Evolutionary conservation across 169 alveolate genomes (phyloP).

Genomic region (Plasmodium cynomolgi): DNA sequence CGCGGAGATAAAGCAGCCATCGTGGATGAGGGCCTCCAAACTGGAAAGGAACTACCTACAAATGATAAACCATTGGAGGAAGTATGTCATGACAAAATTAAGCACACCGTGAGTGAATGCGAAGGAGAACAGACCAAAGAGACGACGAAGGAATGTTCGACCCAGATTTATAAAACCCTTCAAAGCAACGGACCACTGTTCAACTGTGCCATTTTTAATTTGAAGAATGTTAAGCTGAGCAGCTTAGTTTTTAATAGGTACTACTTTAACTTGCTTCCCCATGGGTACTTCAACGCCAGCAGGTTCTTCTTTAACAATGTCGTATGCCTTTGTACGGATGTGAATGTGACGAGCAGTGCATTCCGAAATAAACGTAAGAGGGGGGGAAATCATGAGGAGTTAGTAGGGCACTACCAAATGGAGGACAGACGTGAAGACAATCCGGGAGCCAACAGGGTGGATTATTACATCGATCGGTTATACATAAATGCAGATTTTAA

Average conservation of each 20-base stretch:
- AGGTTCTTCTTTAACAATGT: conserved; percentile 59
- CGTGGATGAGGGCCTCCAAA: neutral
- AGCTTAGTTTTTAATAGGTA: conserved; percentile 18
- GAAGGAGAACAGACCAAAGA: neutral
- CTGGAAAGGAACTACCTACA: neutral
- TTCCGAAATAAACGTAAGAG: neutral
- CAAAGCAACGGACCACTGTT: neutral
- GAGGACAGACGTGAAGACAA: neutral
- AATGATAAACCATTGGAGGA: neutral
- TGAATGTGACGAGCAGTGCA: neutral
- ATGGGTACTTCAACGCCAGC: conserved; percentile 16
- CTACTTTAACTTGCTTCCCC: neutral
- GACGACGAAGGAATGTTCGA: neutral
- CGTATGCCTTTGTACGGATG: conserved; percentile 47
- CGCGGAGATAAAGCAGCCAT: neutral
- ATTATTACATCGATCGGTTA: conserved; percentile 24
- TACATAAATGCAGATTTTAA: conserved; percentile 16
- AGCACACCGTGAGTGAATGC: neutral
- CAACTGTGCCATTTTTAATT: conserved; percentile 37
- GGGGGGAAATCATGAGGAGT: neutral
- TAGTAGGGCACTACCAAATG: neutral
- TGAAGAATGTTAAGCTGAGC: conserved; percentile 40
- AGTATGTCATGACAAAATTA: neutral
- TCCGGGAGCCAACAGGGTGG: neutral
- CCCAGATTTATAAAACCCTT: neutral